Conservation (phyloP, 257 asterid species). For the Solanum sejunctum region DNA sequence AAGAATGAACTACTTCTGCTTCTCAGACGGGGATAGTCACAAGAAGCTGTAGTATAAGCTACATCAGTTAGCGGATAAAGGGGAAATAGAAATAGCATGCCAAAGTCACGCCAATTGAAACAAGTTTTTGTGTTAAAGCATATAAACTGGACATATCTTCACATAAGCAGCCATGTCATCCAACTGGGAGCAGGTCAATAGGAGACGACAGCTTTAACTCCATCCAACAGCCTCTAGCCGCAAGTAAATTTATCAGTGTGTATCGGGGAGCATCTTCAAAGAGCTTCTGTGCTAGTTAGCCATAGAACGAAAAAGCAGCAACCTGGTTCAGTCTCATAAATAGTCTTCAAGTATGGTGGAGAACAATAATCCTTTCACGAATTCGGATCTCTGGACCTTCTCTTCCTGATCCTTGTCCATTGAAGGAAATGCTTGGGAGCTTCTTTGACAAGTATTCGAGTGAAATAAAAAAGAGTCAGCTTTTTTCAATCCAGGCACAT, state of each 20-base stretch:
- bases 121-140: background rate
- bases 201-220: background rate
- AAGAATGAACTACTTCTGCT: background rate
- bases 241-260: background rate
- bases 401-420: conserved; percentile 19
- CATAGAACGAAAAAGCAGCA: background rate
- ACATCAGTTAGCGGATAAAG: background rate
- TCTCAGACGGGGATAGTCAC: background rate
- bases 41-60: background rate
- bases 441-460: conserved; percentile 1
- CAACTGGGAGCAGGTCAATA: background rate
- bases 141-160: background rate
- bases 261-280: background rate
- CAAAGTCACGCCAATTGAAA: background rate
- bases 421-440: background rate
- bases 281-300: background rate
- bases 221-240: background rate
- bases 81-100: background rate
- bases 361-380: conserved; percentile 13
- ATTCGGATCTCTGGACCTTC: conserved; percentile 14
- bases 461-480: background rate
- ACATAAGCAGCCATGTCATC: background rate
- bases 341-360: conserved; percentile 17
- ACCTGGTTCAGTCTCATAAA: background rate
- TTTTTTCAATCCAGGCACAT: background rate